These are phyloP conservation scores for Dillenia suffruticosa DNA, from an alignment of 164 flowering plant genomes.

Conservation along the genomic window DNA sequence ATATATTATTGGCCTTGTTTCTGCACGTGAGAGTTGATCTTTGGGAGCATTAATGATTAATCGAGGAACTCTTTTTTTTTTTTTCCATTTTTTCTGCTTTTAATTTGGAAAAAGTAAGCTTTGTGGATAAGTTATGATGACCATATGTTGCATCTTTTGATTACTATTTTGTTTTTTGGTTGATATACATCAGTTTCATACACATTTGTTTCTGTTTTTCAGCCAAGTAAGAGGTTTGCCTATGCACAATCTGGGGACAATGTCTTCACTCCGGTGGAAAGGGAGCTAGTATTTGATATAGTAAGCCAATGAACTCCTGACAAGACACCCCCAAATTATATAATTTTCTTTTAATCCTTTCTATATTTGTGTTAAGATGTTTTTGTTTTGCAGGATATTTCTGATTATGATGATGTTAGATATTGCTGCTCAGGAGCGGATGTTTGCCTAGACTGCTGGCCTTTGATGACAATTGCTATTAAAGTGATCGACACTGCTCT, in stretches of 20 bases:
- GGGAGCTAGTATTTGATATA: constrained; percentile 92
- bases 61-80: too few species aligned
- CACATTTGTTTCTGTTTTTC: constrained; percentile 13
- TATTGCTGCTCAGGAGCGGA: constrained; percentile 98
- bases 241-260: constrained; percentile 73
- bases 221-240: constrained; percentile 94
- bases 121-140: too few species aligned
- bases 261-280: constrained; percentile 84
- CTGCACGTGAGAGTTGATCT: too few species aligned
- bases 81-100: too few species aligned
- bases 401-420: constrained; percentile 97
- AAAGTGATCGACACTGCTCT: constrained; percentile 91
- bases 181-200: neutral
- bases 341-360: neutral
- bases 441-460: constrained; percentile 93
- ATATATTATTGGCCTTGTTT: too few species aligned
- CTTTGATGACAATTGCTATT: constrained; percentile 90
- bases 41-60: too few species aligned
- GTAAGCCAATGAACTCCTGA: constrained; percentile 42
- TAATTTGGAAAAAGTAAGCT: too few species aligned
- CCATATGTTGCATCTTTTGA: too few species aligned
- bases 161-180: neutral
- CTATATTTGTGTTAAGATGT: too few species aligned
- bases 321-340: neutral
- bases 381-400: constrained; percentile 63